Evolutionary conservation across 495 filamentous ascomycete species (phyloP).

Genomic region (Amniculicola lignicola): DNA sequence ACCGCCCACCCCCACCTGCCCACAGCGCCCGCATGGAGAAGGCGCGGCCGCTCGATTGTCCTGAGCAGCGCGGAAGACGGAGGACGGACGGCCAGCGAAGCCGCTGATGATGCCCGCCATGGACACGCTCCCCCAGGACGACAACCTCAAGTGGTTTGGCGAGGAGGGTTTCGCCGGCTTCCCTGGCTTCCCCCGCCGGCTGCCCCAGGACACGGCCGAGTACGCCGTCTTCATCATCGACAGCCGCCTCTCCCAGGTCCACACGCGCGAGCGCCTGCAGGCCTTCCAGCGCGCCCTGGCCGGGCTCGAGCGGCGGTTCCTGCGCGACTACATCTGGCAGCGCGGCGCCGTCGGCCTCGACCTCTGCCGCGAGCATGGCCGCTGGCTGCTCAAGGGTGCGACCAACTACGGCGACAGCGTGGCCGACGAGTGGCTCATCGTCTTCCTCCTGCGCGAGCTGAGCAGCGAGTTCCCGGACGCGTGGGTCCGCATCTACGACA

Average conservation of each 20-base stretch:
- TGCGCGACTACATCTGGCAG: slow-evolving; percentile 94
- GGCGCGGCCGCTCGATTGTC: no score
- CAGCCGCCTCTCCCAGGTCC: slow-evolving; percentile 46
- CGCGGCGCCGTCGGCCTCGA: slow-evolving; percentile 69
- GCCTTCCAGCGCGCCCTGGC: slow-evolving; percentile 65
- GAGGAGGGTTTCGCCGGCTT: no score
- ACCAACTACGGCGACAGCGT: slow-evolving; percentile 90
- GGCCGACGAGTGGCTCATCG: slow-evolving; percentile 95
- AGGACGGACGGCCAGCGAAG: neutral
- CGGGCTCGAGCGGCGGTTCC: slow-evolving; percentile 57
- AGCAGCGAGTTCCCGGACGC: slow-evolving; percentile 68
- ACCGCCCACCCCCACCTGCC: no score
- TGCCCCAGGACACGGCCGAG: slow-evolving; percentile 84
- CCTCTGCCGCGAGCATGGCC: slow-evolving; percentile 58
- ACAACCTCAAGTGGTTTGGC: slow-evolving; percentile 49
- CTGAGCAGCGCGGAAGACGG: no score
- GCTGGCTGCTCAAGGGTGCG: slow-evolving; percentile 55
- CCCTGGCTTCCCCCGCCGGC: slow-evolving; percentile 64
- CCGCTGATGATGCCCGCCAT: neutral
- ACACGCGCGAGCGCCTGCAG: slow-evolving; percentile 60
- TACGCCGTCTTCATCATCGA: slow-evolving; percentile 77
- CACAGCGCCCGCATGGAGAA: no score
- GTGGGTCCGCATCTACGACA: slow-evolving; percentile 80
- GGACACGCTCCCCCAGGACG: slow-evolving; percentile 33
- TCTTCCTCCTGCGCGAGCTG: slow-evolving; percentile 82